Base-by-base conservation (phyloP, 1,284 basidiomycete genomes). In the Laetiporus sulphureus region DNA sequence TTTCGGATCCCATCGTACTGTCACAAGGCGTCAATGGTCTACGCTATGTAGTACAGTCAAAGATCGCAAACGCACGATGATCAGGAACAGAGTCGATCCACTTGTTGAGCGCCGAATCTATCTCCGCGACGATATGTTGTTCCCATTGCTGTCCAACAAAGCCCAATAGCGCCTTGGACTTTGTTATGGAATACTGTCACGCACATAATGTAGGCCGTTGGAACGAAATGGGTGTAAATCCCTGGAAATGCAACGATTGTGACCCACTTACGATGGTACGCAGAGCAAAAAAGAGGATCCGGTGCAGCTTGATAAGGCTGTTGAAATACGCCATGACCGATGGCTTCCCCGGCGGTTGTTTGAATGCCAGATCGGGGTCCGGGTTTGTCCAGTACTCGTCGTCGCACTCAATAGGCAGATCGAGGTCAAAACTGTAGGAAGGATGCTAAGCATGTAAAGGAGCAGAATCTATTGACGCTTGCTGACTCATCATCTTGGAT, bases 311-410 rank as follows among this genome's bases (percentile, higher is more conserved):
- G 27, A 83, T 60, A 29, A 71, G 68, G 35, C 68, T 71, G 45
- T 75, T 74, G 54, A 85, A 84, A 44, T 66, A 77, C 0, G 73
- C 51, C 4, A 83, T 66, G 3, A 60, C 59, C 2, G 76, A 74
- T 1, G 77, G 73, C 49, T 67, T 69, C 5, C 65, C 69, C 4
- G 62, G 52, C 0, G 83, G 83, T 52, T 77, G 75, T 41, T 67
- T 56, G 52, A 76, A 77, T 13, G 59, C 64, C 23, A 59, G 46
- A 5, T 66, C 56, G 15, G 65, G 65, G 36, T 71, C 66, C 0
- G 66, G 56, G 42, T 59, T 56, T 21, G 70, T 69, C 83, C 83
- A 86, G 51, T 75, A 82, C 52, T 84, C 83, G 55, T 89, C 86
- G 49, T 86, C 80, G 22, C 81, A 76, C 33, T 79, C 77, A 1